These are phyloP conservation scores for Hypoxylon sp. DNA, from an alignment of 2,329 filamentous ascomycete genomes.

Conservation along the genomic window DNA sequence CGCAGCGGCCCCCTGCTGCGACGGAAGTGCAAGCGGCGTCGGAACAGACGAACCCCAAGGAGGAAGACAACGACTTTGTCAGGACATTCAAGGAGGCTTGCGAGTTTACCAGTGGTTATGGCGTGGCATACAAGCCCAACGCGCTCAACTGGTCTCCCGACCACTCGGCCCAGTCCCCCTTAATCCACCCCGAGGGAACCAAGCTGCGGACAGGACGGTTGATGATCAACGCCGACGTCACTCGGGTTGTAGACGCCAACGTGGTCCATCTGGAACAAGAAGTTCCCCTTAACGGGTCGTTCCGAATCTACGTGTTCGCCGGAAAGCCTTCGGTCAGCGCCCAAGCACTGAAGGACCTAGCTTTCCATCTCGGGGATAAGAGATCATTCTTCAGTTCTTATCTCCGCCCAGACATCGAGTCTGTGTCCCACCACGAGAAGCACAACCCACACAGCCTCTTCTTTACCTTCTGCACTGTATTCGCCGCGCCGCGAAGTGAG, in stretches of 20 bases:
- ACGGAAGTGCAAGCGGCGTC: constrained; percentile 76
- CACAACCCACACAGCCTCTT: constrained; percentile 87
- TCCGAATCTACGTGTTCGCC: constrained; percentile 86
- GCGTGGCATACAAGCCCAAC: constrained; percentile 85
- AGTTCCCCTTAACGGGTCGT: constrained; percentile 86
- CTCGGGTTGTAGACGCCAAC: constrained; percentile 86
- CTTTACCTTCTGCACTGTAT: constrained; percentile 80
- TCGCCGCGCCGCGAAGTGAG: constrained; percentile 70
- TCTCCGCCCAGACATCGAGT: constrained; percentile 65
- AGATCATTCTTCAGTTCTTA: constrained; percentile 77
- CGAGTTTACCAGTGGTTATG: constrained; percentile 92
- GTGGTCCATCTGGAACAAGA: constrained; percentile 91
- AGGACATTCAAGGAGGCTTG: constrained; percentile 90
- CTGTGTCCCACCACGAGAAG: constrained; percentile 77
- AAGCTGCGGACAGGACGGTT: constrained; percentile 77
- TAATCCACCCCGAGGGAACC: constrained; percentile 72
- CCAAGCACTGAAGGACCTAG: constrained; percentile 74
- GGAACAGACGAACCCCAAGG: constrained; percentile 41
- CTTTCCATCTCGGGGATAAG: constrained; percentile 67
- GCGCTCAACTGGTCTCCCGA: constrained; percentile 80
- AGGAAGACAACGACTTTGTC: constrained; percentile 79
- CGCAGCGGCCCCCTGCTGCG: constrained; percentile 75
- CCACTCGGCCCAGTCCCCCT: constrained; percentile 74
- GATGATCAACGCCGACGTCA: constrained; percentile 81
- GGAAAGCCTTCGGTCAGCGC: constrained; percentile 68